Percentiles rank a stretch among this genome's conserved stretches.
Evolutionary conservation across 768 basidiomycete genomes (phyloP).

Genomic region (Lanmaoa rubissima): DNA sequence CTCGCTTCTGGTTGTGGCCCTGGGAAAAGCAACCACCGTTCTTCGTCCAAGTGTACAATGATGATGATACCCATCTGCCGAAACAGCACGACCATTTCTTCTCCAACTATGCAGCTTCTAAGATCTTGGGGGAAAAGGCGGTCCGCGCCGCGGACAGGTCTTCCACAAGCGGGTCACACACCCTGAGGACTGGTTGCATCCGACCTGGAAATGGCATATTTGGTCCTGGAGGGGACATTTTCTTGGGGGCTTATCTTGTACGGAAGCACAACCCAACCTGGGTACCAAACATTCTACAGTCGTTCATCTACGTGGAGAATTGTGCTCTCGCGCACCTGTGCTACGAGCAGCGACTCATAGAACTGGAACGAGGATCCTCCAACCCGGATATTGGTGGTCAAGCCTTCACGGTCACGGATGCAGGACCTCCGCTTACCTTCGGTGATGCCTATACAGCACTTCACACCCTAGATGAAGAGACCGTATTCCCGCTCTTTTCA

Average conservation of each 20-base stretch:
- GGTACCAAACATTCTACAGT: conserved; percentile 55
- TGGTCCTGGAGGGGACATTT: conserved; percentile 72
- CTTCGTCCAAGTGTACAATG: conserved; percentile 63
- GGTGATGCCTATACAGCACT: conserved; percentile 61
- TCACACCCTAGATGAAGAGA: conserved; percentile 55
- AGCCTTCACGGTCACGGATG: conserved; percentile 64
- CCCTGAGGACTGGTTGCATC: conserved; percentile 66
- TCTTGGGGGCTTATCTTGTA: conserved; percentile 62
- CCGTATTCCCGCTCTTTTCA: conserved; percentile 53
- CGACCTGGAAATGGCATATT: conserved; percentile 79
- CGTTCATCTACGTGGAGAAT: conserved; percentile 76
- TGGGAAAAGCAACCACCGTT: conserved; percentile 61
- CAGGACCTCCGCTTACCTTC: conserved; percentile 59
- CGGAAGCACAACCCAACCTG: conserved; percentile 62
- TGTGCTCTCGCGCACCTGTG: conserved; percentile 67
- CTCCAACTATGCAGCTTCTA: conserved; percentile 76
- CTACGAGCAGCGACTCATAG: conserved; percentile 71
- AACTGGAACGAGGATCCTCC: conserved; percentile 38
- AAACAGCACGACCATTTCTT: conserved; percentile 61
- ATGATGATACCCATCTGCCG: conserved; percentile 54
- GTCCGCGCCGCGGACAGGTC: conserved; percentile 44
- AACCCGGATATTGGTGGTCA: conserved; percentile 73
- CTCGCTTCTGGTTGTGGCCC: conserved; percentile 69
- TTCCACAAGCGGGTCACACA: conserved; percentile 25
- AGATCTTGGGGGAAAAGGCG: conserved; percentile 52